Base-by-base conservation (phyloP, 768 basidiomycete species). In the Paxillus involutus region DNA sequence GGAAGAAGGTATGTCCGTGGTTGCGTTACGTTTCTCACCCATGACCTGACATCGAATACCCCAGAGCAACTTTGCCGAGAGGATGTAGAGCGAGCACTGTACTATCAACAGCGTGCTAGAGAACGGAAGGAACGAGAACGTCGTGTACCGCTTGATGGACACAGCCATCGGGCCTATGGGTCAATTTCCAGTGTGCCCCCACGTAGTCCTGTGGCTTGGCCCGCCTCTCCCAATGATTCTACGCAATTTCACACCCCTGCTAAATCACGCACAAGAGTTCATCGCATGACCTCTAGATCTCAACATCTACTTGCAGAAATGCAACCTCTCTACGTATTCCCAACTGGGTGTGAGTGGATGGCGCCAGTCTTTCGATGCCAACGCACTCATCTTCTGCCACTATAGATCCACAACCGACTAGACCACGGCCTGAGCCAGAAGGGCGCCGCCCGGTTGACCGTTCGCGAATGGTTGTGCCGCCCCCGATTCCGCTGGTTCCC, bases 1-100 rank as follows among this genome's bases (percentile, higher is more conserved):
- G 36, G 47, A 37, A 17, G 32, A 44, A 21, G 49, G 67, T 68
- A 29, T 12, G 48, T 19, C 26, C 32, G n/a, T 35, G 37, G 42
- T 4, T 46, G 29, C 49, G 33, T 49, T 6, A 24, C 21, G 30
- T 44, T 39, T 6, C 6, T 19, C 5, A 2, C 13, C n/a, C 44
- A 13, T 10, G 32, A 17, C 26, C 12, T 53, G 44, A 60, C 48
- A 44, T 21, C 13, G 35, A 19, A 39, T 4, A 10, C 39, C 42
- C 10, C 48, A 63, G 66, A 55, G 36, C 26, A 16, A 16, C 21
- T 14, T 7, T 36, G 36, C 37, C 21, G 12, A 40, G 33, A 47
- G 44, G 49, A 49, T 17, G 40, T 47, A 4, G 49, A 49, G 11
- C 41, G 44, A 24, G 39, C 7, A 14, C 12, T 30, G 11, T 29